phyloP scores from a whole-genome alignment of 1,284 basidiomycete species.

The Puccinia horiana region DNA sequence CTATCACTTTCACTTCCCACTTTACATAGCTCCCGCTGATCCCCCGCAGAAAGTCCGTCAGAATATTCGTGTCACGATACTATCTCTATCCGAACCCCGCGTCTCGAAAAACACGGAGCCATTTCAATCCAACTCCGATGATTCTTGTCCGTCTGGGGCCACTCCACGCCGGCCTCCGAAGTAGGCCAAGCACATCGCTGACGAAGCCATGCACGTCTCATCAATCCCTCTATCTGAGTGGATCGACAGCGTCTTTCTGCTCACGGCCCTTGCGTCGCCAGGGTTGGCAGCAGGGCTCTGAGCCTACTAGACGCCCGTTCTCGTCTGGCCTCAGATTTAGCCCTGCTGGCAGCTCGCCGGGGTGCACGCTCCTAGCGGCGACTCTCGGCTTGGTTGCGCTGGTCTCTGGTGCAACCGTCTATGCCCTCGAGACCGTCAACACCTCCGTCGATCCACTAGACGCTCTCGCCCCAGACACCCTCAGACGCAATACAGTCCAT shows the following conservation, averaged over 20 bases:
- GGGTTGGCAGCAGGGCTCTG: background rate
- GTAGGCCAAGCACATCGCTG: background rate
- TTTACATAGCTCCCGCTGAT: no score
- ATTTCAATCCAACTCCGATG: background rate
- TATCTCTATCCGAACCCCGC: background rate
- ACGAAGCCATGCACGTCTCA: background rate
- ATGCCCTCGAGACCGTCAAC: background rate
- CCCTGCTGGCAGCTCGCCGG: background rate
- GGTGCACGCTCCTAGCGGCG: background rate
- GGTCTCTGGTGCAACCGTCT: slow-evolving; percentile 1
- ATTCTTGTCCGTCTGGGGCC: background rate
- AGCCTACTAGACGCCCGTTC: background rate
- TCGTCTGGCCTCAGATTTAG: background rate
- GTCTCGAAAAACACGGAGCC: background rate
- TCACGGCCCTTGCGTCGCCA: background rate
- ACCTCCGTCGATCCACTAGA: slow-evolving; percentile 4
- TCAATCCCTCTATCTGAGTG: background rate
- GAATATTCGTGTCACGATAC: no score
- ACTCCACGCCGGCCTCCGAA: background rate
- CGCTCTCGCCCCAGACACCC: background rate
- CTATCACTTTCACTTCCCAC: no score
- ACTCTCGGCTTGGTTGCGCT: background rate
- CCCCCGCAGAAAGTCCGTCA: no score
- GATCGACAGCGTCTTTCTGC: background rate
- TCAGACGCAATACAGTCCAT: slow-evolving; percentile 6